Percentiles rank a stretch among this genome's conserved stretches.
Evolutionary conservation across 73 alveolate genomes (phyloP).

Genomic region (Paramecium octaurelia): DNA sequence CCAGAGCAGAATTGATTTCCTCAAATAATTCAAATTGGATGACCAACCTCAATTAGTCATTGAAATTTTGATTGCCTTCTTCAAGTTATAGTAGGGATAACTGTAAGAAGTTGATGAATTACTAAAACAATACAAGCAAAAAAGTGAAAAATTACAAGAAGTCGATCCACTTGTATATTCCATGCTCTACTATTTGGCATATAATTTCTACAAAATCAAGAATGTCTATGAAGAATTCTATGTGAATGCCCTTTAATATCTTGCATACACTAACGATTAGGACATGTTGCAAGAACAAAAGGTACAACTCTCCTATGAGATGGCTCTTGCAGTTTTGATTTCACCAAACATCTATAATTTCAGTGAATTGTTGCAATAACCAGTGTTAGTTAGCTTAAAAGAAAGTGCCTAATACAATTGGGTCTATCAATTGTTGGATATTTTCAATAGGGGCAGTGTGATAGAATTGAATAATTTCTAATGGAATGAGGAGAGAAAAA

Average conservation of each 20-base stretch:
- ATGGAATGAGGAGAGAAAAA: slow-evolving; percentile 11
- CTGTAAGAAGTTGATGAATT: slow-evolving; percentile 43
- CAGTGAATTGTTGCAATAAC: slow-evolving; percentile 57
- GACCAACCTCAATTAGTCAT: not conserved
- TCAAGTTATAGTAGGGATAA: not conserved
- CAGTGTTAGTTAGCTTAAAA: slow-evolving; percentile 36
- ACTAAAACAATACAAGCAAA: slow-evolving; percentile 13
- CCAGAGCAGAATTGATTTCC: not conserved
- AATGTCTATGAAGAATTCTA: slow-evolving; percentile 55
- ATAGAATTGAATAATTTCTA: not conserved
- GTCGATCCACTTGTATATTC: slow-evolving; percentile 61
- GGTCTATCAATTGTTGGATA: slow-evolving; percentile 53
- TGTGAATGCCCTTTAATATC: slow-evolving; percentile 56
- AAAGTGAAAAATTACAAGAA: slow-evolving; percentile 16
- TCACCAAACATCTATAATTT: slow-evolving; percentile 61
- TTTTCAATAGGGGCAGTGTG: slow-evolving; percentile 54
- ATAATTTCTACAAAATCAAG: slow-evolving; percentile 47
- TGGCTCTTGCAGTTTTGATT: slow-evolving; percentile 57
- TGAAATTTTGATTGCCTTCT: not conserved
- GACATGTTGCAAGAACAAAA: not conserved
- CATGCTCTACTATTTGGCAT: slow-evolving; percentile 44
- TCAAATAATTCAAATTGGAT: not conserved
- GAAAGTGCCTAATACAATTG: slow-evolving; percentile 20
- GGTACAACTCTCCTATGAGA: slow-evolving; percentile 40
- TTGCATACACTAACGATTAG: slow-evolving; percentile 47